phyloP scores from a whole-genome alignment of 495 filamentous ascomycete species.

The Cairneyella variabilis region DNA sequence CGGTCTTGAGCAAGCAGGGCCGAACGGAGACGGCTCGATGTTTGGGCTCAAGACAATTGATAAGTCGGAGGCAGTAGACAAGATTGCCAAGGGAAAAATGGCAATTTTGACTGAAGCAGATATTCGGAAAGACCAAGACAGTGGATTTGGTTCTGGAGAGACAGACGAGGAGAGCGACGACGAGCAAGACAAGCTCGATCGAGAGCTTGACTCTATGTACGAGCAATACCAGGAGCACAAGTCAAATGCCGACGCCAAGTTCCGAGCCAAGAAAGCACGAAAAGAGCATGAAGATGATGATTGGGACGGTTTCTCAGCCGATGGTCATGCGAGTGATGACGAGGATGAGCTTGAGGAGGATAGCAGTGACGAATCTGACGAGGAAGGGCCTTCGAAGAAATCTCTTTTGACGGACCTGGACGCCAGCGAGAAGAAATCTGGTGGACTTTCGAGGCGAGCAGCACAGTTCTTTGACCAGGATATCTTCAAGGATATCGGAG shows the following conservation, averaged over 20 bases:
- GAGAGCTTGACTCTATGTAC: slow-evolving; percentile 82
- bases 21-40: slow-evolving; percentile 70
- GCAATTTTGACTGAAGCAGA: slow-evolving; percentile 49
- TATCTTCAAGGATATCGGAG: slow-evolving; percentile 80
- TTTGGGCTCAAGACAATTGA: slow-evolving; percentile 81
- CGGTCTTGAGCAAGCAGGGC: slow-evolving; percentile 84
- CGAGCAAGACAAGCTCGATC: slow-evolving; percentile 76
- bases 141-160: slow-evolving; percentile 51
- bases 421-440: slow-evolving; percentile 36
- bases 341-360: slow-evolving; percentile 51
- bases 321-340: slow-evolving; percentile 53
- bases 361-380: slow-evolving; percentile 51
- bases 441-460: slow-evolving; percentile 74
- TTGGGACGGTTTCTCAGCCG: slow-evolving; percentile 85
- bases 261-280: slow-evolving; percentile 81
- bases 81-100: slow-evolving; percentile 77
- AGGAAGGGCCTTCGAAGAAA: slow-evolving; percentile 34
- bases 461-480: slow-evolving; percentile 91
- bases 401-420: slow-evolving; percentile 52
- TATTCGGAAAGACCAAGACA: slow-evolving; percentile 55
- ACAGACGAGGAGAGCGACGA: slow-evolving; percentile 64
- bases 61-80: slow-evolving; percentile 62
- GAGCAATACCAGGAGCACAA: slow-evolving; percentile 78
- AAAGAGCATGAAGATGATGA: slow-evolving; percentile 81
- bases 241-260: slow-evolving; percentile 75